Conservation (phyloP, 2,329 filamentous ascomycete genomes). For the Epichloe sylvatica region DNA sequence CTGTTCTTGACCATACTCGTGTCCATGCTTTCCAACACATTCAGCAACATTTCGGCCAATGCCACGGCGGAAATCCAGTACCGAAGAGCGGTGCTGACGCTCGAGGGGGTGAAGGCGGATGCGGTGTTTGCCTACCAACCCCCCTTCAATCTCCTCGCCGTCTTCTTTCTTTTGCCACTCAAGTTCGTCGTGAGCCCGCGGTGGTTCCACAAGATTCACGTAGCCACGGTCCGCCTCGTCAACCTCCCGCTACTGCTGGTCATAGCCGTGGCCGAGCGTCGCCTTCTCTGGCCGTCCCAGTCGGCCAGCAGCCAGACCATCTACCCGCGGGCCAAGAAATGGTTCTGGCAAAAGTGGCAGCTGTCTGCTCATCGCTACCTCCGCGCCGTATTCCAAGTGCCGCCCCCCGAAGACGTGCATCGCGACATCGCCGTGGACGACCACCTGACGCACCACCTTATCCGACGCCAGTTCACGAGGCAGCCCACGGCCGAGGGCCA, state of each 20-base stretch:
- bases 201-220: constrained; percentile 86
- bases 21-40: constrained; percentile 75
- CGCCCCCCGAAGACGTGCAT: constrained; percentile 48
- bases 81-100: constrained; percentile 63
- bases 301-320: constrained; percentile 9
- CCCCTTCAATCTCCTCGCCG: constrained; percentile 69
- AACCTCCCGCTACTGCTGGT: constrained; percentile 62
- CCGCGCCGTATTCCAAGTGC: constrained; percentile 57
- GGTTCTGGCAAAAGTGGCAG: constrained; percentile 53
- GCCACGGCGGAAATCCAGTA: constrained; percentile 76
- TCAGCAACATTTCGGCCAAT: constrained; percentile 62
- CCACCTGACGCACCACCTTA: constrained; percentile 42
- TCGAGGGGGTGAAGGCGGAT: constrained; percentile 71
- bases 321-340: constrained; percentile 18
- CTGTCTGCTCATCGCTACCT: constrained; percentile 61
- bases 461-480: constrained; percentile 41
- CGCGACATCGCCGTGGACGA: constrained; percentile 46
- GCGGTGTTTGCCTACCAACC: constrained; percentile 72
- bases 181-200: constrained; percentile 66
- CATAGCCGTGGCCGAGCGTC: constrained; percentile 58
- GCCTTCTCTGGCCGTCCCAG: constrained; percentile 43
- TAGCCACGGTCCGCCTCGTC: constrained; percentile 57
- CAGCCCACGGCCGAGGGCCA: constrained; percentile 23
- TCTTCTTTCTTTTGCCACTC: constrained; percentile 59
- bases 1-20: constrained; percentile 81